Evolutionary conservation across 441 rosid species (phyloP).

Genomic region (Jatropha podagrica): DNA sequence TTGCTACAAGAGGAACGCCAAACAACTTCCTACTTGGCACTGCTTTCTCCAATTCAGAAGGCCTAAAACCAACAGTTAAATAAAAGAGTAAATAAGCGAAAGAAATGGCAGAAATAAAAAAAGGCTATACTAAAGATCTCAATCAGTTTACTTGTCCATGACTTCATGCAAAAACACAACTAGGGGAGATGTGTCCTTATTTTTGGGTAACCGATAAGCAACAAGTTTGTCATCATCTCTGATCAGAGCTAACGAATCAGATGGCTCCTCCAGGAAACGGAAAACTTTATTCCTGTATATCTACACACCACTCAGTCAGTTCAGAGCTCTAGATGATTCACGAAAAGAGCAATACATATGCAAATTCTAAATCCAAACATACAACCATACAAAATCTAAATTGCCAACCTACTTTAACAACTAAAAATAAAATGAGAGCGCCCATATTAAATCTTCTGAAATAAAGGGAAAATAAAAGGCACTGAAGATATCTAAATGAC

Average conservation of each 20-base stretch:
- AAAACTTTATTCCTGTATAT: conserved; percentile 50
- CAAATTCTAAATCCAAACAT: background rate
- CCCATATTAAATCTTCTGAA: background rate
- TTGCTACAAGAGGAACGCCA: conserved; percentile 82
- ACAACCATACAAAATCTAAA: background rate
- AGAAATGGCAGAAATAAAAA: conserved; percentile 7
- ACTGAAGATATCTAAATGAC: background rate
- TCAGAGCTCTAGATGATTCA: conserved; percentile 21
- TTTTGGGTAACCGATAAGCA: conserved; percentile 56
- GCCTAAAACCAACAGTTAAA: conserved; percentile 23
- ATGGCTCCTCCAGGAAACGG: conserved; percentile 50
- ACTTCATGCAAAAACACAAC: conserved; percentile 54
- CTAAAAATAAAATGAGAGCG: background rate
- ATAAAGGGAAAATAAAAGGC: conserved; percentile 2
- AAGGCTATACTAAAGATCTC: background rate
- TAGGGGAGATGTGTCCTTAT: conserved; percentile 35
- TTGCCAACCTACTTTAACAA: background rate
- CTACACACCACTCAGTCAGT: conserved; percentile 31
- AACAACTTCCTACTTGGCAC: conserved; percentile 31
- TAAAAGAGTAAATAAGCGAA: conserved; percentile 1
- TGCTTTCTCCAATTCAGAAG: conserved; percentile 18
- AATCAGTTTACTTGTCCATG: conserved; percentile 43
- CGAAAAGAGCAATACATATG: background rate
- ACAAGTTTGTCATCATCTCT: conserved; percentile 66
- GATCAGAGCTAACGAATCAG: conserved; percentile 55